Evolutionary conservation across 768 basidiomycete species (phyloP).

Genomic region (Tubosaeta sp.): DNA sequence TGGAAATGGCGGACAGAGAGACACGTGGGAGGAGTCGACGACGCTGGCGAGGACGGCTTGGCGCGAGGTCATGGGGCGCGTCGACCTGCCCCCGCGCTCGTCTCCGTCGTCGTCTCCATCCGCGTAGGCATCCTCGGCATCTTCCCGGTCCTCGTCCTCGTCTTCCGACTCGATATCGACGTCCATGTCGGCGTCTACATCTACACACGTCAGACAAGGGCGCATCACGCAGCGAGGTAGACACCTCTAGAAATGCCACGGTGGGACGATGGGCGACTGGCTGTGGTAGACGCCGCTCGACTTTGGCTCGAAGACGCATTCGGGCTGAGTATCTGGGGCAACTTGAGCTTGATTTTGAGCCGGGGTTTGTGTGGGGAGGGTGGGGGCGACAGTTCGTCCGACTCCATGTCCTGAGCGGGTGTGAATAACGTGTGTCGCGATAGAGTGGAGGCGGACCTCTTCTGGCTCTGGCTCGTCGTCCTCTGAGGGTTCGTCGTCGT

Average conservation of each 20-base stretch:
- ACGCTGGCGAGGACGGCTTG: slow-evolving; percentile 72
- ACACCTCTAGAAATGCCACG: slow-evolving; percentile 26
- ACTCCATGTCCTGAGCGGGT: slow-evolving; percentile 27
- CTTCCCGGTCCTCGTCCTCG: slow-evolving; percentile 36
- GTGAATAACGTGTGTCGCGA: neutral
- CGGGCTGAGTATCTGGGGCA: slow-evolving; percentile 38
- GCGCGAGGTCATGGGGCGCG: slow-evolving; percentile 48
- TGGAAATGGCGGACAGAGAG: slow-evolving; percentile 40
- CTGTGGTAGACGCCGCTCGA: slow-evolving; percentile 23
- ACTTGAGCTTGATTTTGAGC: slow-evolving; percentile 60
- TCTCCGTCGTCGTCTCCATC: slow-evolving; percentile 21
- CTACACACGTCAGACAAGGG: neutral
- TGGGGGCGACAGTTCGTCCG: slow-evolving; percentile 33
- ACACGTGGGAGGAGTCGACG: slow-evolving; percentile 64
- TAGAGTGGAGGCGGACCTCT: neutral
- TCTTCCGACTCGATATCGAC: slow-evolving; percentile 40
- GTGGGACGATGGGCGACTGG: slow-evolving; percentile 21
- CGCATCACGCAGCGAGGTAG: neutral
- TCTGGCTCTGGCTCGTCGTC: slow-evolving; percentile 20
- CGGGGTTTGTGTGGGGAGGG: slow-evolving; percentile 36
- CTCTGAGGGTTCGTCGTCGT: slow-evolving; percentile 24
- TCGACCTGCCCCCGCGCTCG: slow-evolving; percentile 31
- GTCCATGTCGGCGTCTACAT: neutral
- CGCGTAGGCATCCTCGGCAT: slow-evolving; percentile 28
- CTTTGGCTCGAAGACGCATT: slow-evolving; percentile 31